phyloP scores from a whole-genome alignment of 83 land plant species.

The Larix sibirica region DNA sequence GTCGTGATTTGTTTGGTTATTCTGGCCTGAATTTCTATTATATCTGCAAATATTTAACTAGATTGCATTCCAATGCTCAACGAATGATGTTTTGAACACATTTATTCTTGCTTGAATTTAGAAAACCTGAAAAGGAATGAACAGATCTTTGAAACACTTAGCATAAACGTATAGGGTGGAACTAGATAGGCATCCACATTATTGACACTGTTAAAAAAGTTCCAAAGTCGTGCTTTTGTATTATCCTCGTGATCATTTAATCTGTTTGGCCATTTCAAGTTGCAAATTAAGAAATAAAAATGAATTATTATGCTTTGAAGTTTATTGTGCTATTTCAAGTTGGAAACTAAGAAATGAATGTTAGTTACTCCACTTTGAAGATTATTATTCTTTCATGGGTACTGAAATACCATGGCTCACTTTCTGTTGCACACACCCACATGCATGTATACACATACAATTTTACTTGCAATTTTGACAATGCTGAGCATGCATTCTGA shows the following conservation, averaged over 20 bases:
- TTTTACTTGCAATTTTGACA: not conserved
- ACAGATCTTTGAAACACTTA: not conserved
- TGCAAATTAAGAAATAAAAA: not conserved
- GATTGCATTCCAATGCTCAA: not conserved
- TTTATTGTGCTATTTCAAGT: too few species aligned
- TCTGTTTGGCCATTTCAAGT: not conserved
- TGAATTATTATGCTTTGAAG: not conserved
- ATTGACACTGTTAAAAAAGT: too few species aligned
- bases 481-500: not conserved
- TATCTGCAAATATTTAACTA: not conserved
- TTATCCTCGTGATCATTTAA: not conserved
- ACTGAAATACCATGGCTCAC: not conserved
- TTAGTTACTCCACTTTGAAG: too few species aligned
- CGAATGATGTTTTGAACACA: not conserved
- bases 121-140: too few species aligned
- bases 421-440: not conserved
- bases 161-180: not conserved
- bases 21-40: not conserved
- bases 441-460: constrained; percentile 2
- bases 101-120: not conserved
- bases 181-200: not conserved
- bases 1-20: not conserved
- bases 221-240: not conserved
- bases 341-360: too few species aligned
- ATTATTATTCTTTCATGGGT: not conserved